phyloP scores from a whole-genome alignment of 495 filamentous ascomycete species.

The Elasticomyces elasticus region DNA sequence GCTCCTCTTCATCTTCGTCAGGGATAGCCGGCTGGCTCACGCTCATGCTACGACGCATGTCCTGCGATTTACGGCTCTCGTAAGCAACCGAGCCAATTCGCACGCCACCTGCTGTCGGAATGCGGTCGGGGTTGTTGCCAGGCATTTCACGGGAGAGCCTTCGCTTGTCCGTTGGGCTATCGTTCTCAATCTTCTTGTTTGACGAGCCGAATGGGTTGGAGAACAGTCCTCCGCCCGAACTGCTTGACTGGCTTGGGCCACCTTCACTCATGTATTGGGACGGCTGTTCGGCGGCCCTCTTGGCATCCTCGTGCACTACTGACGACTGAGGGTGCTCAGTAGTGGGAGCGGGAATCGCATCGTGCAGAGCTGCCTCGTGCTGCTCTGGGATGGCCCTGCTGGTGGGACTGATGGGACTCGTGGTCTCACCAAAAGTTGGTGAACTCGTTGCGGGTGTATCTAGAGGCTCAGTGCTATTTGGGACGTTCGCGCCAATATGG shows the following conservation, averaged over 20 bases:
- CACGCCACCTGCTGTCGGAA: constrained; percentile 1
- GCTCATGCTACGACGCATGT: background rate
- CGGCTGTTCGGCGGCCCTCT: background rate
- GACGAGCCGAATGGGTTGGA: background rate
- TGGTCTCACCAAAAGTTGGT: background rate
- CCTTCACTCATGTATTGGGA: background rate
- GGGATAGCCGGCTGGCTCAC: background rate
- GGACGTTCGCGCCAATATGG: constrained; percentile 5
- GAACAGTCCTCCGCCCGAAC: background rate
- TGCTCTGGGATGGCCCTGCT: background rate
- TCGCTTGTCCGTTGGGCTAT: background rate
- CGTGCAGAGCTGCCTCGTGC: background rate
- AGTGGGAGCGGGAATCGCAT: background rate
- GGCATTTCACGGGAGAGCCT: background rate
- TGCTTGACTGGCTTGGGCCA: background rate
- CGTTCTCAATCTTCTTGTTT: background rate
- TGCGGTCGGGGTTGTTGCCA: constrained; percentile 1
- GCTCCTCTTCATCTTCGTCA: background rate
- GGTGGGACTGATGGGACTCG: background rate
- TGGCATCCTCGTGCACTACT: background rate
- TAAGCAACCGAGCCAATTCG: background rate
- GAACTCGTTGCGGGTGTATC: background rate
- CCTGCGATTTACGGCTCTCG: background rate
- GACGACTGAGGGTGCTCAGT: background rate
- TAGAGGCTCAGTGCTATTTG: background rate